Evolutionary conservation across 106 monocot genomes (phyloP), one percentile per base, ranked within the genome.

Genomic region (Dioscorea dumetorum): DNA sequence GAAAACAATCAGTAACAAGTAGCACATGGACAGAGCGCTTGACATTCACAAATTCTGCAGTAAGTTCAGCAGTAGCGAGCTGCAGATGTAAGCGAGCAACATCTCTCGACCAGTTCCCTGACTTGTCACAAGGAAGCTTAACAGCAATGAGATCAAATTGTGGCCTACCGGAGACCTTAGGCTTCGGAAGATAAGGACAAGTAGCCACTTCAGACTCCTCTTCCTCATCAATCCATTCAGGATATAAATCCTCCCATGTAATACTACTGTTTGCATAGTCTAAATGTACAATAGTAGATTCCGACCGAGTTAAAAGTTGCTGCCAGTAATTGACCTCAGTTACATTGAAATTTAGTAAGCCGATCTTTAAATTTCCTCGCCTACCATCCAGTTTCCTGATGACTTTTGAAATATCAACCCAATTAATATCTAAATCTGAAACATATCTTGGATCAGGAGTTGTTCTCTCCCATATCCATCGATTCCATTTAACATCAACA

Each of bases 161-260:
- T 4, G 58, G 22, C 13, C 61, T 33, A 22, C 50, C 57, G 49
- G 69, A 49, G 9, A 76, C 24, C 50, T 17, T 59, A 12, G 95
- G 95, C 48, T 85, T 78, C 0, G 95, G 91, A 61, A 91, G 75
- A 62, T 75, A 49, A 13, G 85, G 88, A 50, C 95, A 95, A 52
- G 64, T 59, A 33, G 94, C 87, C 62, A 85, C 78, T 77, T 83
- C 83, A 12, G 57, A 85, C 65, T 86, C 79, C 74, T 85, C 85
- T 74, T 88, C 91, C 77, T 95, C 95, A 33, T 95, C 95, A 22
- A 95, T 95, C 95, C 95, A 95, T 78, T 91, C 91, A 24, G 95
- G 95, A 80, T 91, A 95, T 3, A 95, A 71, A 56, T 66, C 71
- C 16, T 85, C 88, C 95, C 95, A 95, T 35, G 85, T 88, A 9